Percentiles rank a stretch among this genome's conserved stretches.
phyloP scores from a whole-genome alignment of 305 asterid species.

The Rubia tinctorum region DNA sequence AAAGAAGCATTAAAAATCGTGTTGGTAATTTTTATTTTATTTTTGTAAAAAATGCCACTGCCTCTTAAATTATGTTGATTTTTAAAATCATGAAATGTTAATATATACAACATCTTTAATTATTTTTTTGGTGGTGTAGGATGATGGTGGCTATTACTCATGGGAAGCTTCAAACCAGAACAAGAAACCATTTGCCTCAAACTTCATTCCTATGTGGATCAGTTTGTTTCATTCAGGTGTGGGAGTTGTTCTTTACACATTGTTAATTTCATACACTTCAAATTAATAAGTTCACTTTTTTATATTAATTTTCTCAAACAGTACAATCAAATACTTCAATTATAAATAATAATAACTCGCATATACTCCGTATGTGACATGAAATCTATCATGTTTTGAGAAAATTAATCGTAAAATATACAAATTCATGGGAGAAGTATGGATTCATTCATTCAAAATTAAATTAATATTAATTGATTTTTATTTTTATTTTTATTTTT shows the following conservation, averaged over 20 bases:
- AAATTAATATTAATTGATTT: background rate
- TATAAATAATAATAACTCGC: too few relatives aligned
- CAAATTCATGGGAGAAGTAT: too few relatives aligned
- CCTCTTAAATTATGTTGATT: too few relatives aligned
- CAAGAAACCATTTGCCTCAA: conserved; percentile 60
- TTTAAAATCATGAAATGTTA: background rate
- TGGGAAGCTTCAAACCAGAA: conserved; percentile 62
- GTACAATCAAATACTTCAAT: too few relatives aligned
- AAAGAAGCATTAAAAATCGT: background rate
- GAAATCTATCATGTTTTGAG: too few relatives aligned
- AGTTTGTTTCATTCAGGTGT: conserved; percentile 65
- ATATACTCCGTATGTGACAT: too few relatives aligned
- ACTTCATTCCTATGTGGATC: conserved; percentile 83
- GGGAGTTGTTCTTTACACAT: background rate
- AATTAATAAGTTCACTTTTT: too few relatives aligned
- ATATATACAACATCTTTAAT: background rate
- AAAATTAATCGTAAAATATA: too few relatives aligned
- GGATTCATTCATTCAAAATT: background rate
- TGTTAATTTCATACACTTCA: background rate
- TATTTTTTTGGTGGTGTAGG: conserved; percentile 9
- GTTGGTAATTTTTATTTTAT: too few relatives aligned
- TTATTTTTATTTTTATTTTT: background rate
- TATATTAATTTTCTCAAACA: too few relatives aligned
- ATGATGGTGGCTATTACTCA: conserved; percentile 23
- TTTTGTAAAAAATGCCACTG: too few relatives aligned